A percentile compares a stretch with the other conserved stretches of the same genome.
Conservation (phyloP, 805 yeast species). For the Ogataea paraovalis region DNA sequence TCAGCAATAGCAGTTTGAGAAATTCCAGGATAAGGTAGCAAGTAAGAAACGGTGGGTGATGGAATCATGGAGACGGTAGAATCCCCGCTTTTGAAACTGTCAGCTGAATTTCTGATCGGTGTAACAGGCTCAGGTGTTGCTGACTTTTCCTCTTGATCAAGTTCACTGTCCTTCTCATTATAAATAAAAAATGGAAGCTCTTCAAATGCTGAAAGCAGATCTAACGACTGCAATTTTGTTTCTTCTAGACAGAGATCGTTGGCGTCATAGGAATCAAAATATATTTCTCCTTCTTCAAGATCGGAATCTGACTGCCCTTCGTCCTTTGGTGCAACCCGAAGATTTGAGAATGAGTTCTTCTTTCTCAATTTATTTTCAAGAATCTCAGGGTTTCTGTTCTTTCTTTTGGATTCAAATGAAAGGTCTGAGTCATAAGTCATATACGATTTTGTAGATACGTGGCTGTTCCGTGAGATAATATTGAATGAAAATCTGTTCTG, state of each 20-base stretch:
- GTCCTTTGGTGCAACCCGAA: constrained; percentile 31
- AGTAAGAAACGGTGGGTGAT: constrained; percentile 29
- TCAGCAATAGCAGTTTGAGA: constrained; percentile 62
- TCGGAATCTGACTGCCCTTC: not conserved
- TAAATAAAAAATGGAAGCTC: constrained; percentile 23
- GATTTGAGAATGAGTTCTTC: constrained; percentile 46
- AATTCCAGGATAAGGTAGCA: constrained; percentile 43
- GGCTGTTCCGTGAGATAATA: constrained; percentile 34
- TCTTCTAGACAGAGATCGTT: not conserved
- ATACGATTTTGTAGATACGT: constrained; percentile 44
- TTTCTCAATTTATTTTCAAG: constrained; percentile 34
- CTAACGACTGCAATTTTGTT: not conserved
- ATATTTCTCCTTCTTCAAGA: not conserved
- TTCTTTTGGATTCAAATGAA: constrained; percentile 26
- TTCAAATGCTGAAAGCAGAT: not conserved
- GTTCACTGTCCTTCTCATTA: too few relatives aligned
- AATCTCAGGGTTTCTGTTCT: not conserved
- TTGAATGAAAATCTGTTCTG: constrained; percentile 22
- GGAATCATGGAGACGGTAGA: constrained; percentile 29
- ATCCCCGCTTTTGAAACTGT: constrained; percentile 11
- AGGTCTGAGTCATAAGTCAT: constrained; percentile 57
- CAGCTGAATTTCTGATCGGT: constrained; percentile 9
- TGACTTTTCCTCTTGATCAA: not conserved
- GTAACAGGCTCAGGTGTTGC: constrained; percentile 14
- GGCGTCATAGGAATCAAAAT: not conserved